Conservation (phyloP, 768 basidiomycete genomes). For the Mycena leptocephala region DNA sequence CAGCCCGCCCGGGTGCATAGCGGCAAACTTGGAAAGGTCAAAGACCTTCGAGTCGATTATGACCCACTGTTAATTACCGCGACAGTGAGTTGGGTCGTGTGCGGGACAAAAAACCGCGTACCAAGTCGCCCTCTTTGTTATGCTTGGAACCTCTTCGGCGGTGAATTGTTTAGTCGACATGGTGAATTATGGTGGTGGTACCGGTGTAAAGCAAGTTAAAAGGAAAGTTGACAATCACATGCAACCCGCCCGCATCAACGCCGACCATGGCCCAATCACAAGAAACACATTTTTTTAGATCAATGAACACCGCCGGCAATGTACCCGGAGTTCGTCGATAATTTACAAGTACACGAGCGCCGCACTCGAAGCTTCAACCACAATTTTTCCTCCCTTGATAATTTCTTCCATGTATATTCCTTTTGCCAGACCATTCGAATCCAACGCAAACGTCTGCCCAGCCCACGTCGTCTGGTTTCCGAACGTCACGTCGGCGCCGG, state of each 20-base stretch:
- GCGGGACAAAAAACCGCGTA: slow-evolving; percentile 47
- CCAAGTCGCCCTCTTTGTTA: slow-evolving; percentile 84
- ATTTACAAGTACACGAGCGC: slow-evolving; percentile 51
- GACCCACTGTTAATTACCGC: slow-evolving; percentile 73
- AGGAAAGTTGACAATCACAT: neutral
- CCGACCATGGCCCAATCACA: neutral
- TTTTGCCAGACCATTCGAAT: slow-evolving; percentile 51
- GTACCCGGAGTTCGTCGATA: too few species aligned
- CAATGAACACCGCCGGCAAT: too few species aligned
- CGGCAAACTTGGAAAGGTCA: slow-evolving; percentile 79
- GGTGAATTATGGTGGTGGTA: neutral
- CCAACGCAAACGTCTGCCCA: slow-evolving; percentile 61
- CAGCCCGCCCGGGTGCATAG: slow-evolving; percentile 82
- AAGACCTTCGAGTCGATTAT: slow-evolving; percentile 84
- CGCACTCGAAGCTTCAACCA: slow-evolving; percentile 56
- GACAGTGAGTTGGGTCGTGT: neutral
- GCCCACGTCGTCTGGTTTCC: slow-evolving; percentile 66
- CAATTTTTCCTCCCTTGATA: slow-evolving; percentile 50
- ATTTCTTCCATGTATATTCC: slow-evolving; percentile 59
- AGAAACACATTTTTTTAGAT: neutral
- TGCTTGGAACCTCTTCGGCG: slow-evolving; percentile 70
- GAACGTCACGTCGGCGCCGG: slow-evolving; percentile 63
- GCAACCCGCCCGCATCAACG: neutral
- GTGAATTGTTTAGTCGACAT: slow-evolving; percentile 53
- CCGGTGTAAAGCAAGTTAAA: neutral